Evolutionary conservation across 768 basidiomycete genomes (phyloP).

Genomic region (Neoboletus magnificus): DNA sequence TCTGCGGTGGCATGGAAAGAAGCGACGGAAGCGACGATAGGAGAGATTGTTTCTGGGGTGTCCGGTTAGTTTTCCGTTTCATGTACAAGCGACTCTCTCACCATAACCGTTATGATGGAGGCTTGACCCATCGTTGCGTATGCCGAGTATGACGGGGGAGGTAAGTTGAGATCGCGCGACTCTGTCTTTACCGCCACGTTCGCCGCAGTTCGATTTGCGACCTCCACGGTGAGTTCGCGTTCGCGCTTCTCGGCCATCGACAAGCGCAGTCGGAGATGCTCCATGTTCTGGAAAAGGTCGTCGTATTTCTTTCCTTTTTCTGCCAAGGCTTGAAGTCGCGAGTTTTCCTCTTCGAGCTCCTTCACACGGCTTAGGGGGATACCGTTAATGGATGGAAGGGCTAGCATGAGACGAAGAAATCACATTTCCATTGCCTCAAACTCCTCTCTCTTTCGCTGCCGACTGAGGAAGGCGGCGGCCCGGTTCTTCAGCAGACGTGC

Average conservation of each 20-base stretch:
- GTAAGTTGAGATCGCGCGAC: slow-evolving; percentile 48
- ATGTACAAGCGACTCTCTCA: slow-evolving; percentile 27
- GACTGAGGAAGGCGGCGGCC: slow-evolving; percentile 86
- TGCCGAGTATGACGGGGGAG: slow-evolving; percentile 41
- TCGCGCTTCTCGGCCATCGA: slow-evolving; percentile 66
- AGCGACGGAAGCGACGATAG: slow-evolving; percentile 75
- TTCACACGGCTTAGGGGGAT: slow-evolving; percentile 62
- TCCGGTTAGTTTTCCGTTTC: slow-evolving; percentile 14
- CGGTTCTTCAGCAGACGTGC: slow-evolving; percentile 90
- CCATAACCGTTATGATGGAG: slow-evolving; percentile 70
- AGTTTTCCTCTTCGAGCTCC: slow-evolving; percentile 83
- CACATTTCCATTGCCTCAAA: slow-evolving; percentile 90
- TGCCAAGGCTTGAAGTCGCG: slow-evolving; percentile 60
- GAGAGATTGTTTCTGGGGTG: slow-evolving; percentile 54
- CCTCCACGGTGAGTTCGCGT: slow-evolving; percentile 59
- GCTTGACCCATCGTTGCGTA: slow-evolving; percentile 41
- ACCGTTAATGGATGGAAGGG: slow-evolving; percentile 15
- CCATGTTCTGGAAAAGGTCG: slow-evolving; percentile 55
- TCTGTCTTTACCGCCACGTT: slow-evolving; percentile 53
- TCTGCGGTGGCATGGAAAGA: slow-evolving; percentile 62
- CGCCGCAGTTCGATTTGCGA: slow-evolving; percentile 41
- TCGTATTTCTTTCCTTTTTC: slow-evolving; percentile 40
- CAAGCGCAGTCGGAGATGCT: slow-evolving; percentile 62
- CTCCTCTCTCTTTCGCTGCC: slow-evolving; percentile 90
- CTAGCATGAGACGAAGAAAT: slow-evolving; percentile 34